phyloP scores from a whole-genome alignment of 176 grass and related monocot species.

The Triticum aestivum region DNA sequence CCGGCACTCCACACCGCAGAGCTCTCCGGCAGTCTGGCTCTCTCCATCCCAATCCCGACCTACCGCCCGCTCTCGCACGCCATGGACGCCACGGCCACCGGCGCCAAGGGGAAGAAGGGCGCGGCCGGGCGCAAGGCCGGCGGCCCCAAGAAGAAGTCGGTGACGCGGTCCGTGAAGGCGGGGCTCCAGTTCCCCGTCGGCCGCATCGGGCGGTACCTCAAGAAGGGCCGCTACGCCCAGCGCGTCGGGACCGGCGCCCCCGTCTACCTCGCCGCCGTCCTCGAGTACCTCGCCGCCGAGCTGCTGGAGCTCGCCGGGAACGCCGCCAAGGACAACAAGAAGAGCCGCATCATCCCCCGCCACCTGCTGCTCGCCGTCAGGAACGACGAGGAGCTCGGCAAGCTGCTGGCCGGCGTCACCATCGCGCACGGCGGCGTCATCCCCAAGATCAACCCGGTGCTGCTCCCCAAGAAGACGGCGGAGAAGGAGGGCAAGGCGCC shows the following conservation, averaged over 20 bases:
- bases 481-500: slow-evolving; percentile 33
- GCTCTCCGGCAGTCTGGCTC: not conserved
- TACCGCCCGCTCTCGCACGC: not conserved
- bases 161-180: slow-evolving; percentile 57
- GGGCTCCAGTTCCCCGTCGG: slow-evolving; percentile 80
- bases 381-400: slow-evolving; percentile 73
- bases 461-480: slow-evolving; percentile 60
- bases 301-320: slow-evolving; percentile 65
- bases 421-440: slow-evolving; percentile 57
- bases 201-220: slow-evolving; percentile 66
- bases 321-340: slow-evolving; percentile 71
- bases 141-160: slow-evolving; percentile 53
- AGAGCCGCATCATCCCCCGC: slow-evolving; percentile 53
- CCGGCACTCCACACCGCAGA: not conserved
- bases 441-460: slow-evolving; percentile 59
- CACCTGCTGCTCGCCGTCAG: slow-evolving; percentile 56
- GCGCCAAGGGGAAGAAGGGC: slow-evolving; percentile 50
- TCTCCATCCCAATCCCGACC: not conserved
- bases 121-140: slow-evolving; percentile 42
- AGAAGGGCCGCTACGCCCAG: slow-evolving; percentile 67
- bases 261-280: slow-evolving; percentile 72
- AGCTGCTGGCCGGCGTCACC: slow-evolving; percentile 51
- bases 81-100: slow-evolving; percentile 28
- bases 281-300: slow-evolving; percentile 79
- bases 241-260: slow-evolving; percentile 68